A percentile compares a stretch with the other conserved stretches of the same genome.
phyloP scores from a whole-genome alignment of 371 early-diverging fungal genomes.

The Circinella minor region DNA sequence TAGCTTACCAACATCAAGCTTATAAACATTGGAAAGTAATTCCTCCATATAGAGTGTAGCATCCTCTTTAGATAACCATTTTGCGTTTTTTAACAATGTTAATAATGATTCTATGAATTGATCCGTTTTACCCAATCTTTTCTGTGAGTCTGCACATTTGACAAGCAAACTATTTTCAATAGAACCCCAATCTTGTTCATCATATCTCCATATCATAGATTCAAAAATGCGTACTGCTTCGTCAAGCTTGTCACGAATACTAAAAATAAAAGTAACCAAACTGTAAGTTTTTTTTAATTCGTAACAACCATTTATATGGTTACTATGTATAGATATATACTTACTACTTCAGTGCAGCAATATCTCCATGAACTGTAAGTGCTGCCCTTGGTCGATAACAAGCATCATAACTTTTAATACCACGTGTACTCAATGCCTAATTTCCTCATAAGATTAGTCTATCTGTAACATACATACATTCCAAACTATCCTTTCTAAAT shows the following conservation, averaged over 20 bases:
- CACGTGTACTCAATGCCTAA: conserved; percentile 64
- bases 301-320: no score
- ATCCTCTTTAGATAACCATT: conserved; percentile 48
- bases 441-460: neutral
- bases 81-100: conserved; percentile 61
- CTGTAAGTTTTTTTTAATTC: no score
- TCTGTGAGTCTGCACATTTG: conserved; percentile 72
- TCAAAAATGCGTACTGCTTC: conserved; percentile 75
- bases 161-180: conserved; percentile 76
- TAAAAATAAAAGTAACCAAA: conserved; percentile 20
- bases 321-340: conserved; percentile 19
- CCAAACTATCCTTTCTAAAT: no score
- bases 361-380: conserved; percentile 71
- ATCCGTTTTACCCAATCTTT: conserved; percentile 57
- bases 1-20: conserved; percentile 47
- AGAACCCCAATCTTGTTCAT: conserved; percentile 71
- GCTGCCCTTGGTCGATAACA: conserved; percentile 67
- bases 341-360: conserved; percentile 81
- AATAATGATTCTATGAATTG: conserved; percentile 67
- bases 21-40: conserved; percentile 43
- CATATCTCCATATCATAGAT: conserved; percentile 64
- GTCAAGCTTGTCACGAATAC: conserved; percentile 65
- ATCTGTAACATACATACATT: neutral
- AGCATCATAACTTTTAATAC: conserved; percentile 73
- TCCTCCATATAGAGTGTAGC: conserved; percentile 59